Percentiles rank a stretch among this genome's conserved stretches.
Conservation (phyloP, 2,329 filamentous ascomycete genomes). For the Aureobasidium sp. region DNA sequence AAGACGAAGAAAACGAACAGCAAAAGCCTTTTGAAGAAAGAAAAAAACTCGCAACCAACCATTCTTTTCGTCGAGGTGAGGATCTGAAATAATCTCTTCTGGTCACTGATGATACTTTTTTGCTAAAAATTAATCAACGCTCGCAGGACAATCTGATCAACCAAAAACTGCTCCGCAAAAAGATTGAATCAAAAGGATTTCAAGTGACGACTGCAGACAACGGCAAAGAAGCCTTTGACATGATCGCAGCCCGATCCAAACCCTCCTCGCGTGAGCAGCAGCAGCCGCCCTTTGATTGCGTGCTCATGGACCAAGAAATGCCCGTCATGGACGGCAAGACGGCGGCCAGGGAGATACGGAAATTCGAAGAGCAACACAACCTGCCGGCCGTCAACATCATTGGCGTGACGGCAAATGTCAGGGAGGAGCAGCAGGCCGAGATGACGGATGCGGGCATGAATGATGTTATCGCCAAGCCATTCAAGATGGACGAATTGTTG, state of each 20-base stretch:
- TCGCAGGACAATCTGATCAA: slow-evolving; percentile 30
- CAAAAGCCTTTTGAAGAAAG: slow-evolving; percentile 18
- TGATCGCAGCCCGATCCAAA: not conserved
- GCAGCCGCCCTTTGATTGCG: slow-evolving; percentile 24
- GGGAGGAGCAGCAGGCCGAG: slow-evolving; percentile 27
- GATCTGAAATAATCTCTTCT: not conserved
- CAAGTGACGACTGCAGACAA: slow-evolving; percentile 29
- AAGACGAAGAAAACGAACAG: slow-evolving; percentile 20
- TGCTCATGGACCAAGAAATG: slow-evolving; percentile 32
- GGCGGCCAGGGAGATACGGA: slow-evolving; percentile 25
- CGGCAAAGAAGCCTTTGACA: slow-evolving; percentile 28
- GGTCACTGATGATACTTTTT: not conserved
- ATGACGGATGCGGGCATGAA: slow-evolving; percentile 30
- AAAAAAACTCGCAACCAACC: not conserved
- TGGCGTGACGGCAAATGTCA: slow-evolving; percentile 31
- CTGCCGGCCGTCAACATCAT: slow-evolving; percentile 25
- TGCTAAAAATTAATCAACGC: no score
- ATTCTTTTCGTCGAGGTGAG: slow-evolving; percentile 2
- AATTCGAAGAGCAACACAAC: slow-evolving; percentile 21
- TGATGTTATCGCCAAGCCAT: slow-evolving; percentile 28
- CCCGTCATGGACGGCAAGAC: slow-evolving; percentile 29
- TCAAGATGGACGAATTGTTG: slow-evolving; percentile 29
- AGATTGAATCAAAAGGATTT: slow-evolving; percentile 25
- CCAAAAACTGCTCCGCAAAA: slow-evolving; percentile 26
- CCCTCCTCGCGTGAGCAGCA: not conserved